These are phyloP conservation scores for Irpex rosettiformis DNA, from an alignment of 1,284 basidiomycete species.

Conservation along the genomic window DNA sequence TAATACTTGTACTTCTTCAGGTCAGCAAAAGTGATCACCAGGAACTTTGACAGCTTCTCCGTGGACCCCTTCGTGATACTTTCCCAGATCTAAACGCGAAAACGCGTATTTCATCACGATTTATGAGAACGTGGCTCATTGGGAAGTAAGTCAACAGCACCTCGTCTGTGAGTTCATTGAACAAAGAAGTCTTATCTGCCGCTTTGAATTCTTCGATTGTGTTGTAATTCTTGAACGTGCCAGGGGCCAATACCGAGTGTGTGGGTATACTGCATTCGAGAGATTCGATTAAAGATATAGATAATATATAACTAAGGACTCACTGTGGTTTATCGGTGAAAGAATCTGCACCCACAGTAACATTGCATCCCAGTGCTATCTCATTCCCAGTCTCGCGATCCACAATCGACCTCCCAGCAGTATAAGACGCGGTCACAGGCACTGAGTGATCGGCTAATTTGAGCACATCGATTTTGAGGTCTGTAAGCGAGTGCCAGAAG, in stretches of 20 bases:
- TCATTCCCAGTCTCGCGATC: conserved; percentile 74
- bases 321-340: conserved; percentile 41
- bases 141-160: conserved; percentile 32
- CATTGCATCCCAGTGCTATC: conserved; percentile 57
- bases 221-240: conserved; percentile 89
- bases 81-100: conserved; percentile 58
- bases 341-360: conserved; percentile 57
- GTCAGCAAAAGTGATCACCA: conserved; percentile 92
- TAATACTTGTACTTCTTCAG: conserved; percentile 98
- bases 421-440: conserved; percentile 65
- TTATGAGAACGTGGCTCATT: background rate
- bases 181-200: conserved; percentile 83
- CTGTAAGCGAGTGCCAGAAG: conserved; percentile 91
- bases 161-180: conserved; percentile 66
- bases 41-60: conserved; percentile 68
- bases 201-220: conserved; percentile 95
- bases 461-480: conserved; percentile 89
- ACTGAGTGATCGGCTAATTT: conserved; percentile 77
- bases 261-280: conserved; percentile 34
- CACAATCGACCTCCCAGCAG: conserved; percentile 65
- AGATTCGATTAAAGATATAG: background rate
- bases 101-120: background rate
- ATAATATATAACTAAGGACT: conserved; percentile 9
- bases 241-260: conserved; percentile 44
- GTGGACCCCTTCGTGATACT: conserved; percentile 49